These are phyloP conservation scores for Petasospora fabianii DNA, from an alignment of 1,139 yeast species.

Conservation along the genomic window DNA sequence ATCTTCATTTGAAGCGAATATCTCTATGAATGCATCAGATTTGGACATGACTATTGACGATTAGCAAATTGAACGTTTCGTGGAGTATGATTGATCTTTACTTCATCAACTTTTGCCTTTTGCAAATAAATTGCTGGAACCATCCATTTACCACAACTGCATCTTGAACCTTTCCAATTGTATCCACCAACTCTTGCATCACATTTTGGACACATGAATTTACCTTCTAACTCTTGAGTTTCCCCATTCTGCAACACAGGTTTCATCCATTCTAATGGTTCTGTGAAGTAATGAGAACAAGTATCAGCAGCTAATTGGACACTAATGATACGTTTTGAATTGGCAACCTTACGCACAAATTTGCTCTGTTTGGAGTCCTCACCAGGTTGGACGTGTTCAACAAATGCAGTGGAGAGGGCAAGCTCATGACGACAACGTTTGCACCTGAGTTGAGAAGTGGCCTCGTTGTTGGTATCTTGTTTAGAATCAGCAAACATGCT, in stretches of 20 bases:
- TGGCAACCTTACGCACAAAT: constrained; percentile 59
- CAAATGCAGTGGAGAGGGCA: constrained; percentile 43
- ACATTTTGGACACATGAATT: constrained; percentile 82
- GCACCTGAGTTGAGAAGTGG: constrained; percentile 51
- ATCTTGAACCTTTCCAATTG: constrained; percentile 91
- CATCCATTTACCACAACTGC: constrained; percentile 96
- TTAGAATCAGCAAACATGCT: constrained; percentile 26
- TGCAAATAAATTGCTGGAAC: constrained; percentile 87
- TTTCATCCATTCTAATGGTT: constrained; percentile 92
- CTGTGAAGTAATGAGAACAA: constrained; percentile 85
- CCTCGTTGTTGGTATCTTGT: constrained; percentile 27
- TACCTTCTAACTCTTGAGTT: constrained; percentile 72
- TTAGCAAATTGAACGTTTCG: constrained; percentile 11
- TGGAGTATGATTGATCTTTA: constrained; percentile 28
- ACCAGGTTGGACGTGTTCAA: constrained; percentile 59
- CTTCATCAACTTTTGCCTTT: constrained; percentile 73
- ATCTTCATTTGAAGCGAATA: constrained; percentile 23
- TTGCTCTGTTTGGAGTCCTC: constrained; percentile 58
- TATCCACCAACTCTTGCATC: constrained; percentile 81
- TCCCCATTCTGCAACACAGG: constrained; percentile 56
- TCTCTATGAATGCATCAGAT: constrained; percentile 36
- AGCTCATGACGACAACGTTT: constrained; percentile 63
- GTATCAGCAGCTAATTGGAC: constrained; percentile 49
- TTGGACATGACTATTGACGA: constrained; percentile 51
- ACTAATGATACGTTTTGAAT: constrained; percentile 53